Conservation (phyloP, 441 rosid species). For the Theobroma grandiflorum region DNA sequence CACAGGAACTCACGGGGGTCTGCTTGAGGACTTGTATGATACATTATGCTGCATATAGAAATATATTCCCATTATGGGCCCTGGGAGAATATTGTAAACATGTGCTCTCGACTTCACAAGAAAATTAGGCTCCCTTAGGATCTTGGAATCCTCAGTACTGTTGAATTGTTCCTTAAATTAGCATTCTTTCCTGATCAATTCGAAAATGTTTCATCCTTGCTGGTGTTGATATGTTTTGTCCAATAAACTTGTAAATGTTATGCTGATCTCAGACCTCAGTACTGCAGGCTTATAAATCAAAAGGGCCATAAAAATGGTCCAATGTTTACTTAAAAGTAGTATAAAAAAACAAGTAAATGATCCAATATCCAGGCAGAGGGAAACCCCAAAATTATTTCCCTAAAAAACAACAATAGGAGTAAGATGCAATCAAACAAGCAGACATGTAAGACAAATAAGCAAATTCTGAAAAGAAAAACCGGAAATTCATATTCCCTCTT, state of each 20-base stretch:
- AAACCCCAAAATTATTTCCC: neutral
- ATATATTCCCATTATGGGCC: slow-evolving; percentile 22
- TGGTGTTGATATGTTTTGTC: slow-evolving; percentile 4
- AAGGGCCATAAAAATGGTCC: neutral
- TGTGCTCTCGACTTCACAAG: slow-evolving; percentile 12
- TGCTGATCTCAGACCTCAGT: neutral
- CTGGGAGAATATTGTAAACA: slow-evolving; percentile 17
- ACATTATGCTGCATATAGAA: slow-evolving; percentile 22
- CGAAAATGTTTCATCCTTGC: neutral
- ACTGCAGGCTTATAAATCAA: neutral
- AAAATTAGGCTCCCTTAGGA: neutral
- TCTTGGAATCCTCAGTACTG: neutral
- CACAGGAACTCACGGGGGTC: slow-evolving; percentile 21
- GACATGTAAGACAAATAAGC: neutral
- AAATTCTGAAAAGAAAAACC: neutral
- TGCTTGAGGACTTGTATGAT: slow-evolving; percentile 24
- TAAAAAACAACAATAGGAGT: neutral
- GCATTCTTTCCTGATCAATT: slow-evolving; percentile 1
- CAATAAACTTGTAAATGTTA: slow-evolving; percentile 6
- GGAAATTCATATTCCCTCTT: neutral
- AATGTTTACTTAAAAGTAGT: too few species aligned
- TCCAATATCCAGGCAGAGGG: too few species aligned
- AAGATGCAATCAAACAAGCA: neutral
- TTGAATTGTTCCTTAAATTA: neutral
- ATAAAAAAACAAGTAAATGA: too few species aligned